Percentiles rank a stretch among this genome's conserved stretches.
Conservation (phyloP, 2,329 filamentous ascomycete species). For the Penicillium psychrosexuale region DNA sequence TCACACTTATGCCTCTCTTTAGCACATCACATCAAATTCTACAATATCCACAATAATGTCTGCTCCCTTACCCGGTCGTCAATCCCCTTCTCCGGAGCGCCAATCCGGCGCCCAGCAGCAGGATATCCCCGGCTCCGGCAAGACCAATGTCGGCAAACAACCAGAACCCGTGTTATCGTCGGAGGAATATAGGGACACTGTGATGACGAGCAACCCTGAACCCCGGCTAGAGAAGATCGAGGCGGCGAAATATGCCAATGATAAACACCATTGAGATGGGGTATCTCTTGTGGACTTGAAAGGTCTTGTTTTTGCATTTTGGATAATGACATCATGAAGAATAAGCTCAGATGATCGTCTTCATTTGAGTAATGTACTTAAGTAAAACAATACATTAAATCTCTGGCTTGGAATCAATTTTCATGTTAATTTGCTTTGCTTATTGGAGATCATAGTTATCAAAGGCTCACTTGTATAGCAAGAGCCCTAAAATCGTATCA, state of each 20-base stretch:
- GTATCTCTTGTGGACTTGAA: not conserved
- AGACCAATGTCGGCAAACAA: conserved; percentile 50
- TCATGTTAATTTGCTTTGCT: not conserved
- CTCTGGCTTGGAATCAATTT: not conserved
- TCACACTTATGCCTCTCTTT: not conserved
- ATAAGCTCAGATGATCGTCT: not conserved
- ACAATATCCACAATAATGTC: conserved; percentile 50
- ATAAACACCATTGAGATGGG: not conserved
- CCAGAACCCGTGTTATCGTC: conserved; percentile 19
- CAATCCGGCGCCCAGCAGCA: conserved; percentile 65
- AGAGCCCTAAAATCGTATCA: not conserved
- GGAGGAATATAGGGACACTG: conserved; percentile 25
- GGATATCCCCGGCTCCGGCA: conserved; percentile 56
- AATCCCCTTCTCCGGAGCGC: conserved; percentile 72
- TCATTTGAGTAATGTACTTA: not conserved
- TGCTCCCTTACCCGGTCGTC: conserved; percentile 61
- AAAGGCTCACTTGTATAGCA: not conserved
- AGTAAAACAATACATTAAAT: not conserved
- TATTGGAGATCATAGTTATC: not conserved
- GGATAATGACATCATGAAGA: conserved; percentile 9
- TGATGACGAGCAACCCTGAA: conserved; percentile 42
- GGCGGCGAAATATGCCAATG: conserved; percentile 33
- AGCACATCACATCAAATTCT: not conserved
- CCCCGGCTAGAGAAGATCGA: conserved; percentile 41
- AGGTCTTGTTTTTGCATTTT: not conserved